A percentile compares a stretch with the other conserved stretches of the same genome.
Evolutionary conservation across 768 basidiomycete genomes (phyloP).

Genomic region (Kwoniella dendrophila): DNA sequence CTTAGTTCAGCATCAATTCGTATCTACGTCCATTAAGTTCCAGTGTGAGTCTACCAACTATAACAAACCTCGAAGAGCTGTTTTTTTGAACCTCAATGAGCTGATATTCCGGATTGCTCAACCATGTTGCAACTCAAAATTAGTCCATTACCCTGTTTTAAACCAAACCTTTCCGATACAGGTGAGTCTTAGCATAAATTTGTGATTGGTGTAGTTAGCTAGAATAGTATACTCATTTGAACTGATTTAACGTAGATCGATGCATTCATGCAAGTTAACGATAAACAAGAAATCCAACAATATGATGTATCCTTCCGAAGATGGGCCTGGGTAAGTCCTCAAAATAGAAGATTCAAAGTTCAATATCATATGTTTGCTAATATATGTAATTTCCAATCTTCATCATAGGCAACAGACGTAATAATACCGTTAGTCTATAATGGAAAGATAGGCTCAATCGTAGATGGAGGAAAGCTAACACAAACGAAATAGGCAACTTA

Average conservation of each 20-base stretch:
- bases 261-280: constrained; percentile 22
- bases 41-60: constrained; percentile 29
- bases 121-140: too few relatives aligned
- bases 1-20: constrained; percentile 22
- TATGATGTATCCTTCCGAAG: constrained; percentile 29
- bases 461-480: too few relatives aligned
- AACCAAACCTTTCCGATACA: constrained; percentile 35
- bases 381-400: too few relatives aligned
- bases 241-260: constrained; percentile 13
- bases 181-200: constrained; percentile 1
- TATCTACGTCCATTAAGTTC: constrained; percentile 25
- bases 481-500: constrained; percentile 19
- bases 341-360: background rate
- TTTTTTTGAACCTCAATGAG: too few relatives aligned
- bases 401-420: constrained; percentile 21
- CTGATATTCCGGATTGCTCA: too few relatives aligned
- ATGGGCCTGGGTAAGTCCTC: constrained; percentile 27
- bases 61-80: too few relatives aligned
- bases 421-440: constrained; percentile 20
- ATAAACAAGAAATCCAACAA: constrained; percentile 18
- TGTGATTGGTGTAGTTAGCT: background rate
- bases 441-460: background rate
- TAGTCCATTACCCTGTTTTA: constrained; percentile 29
- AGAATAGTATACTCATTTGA: background rate
- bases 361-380: background rate